Percentiles rank a stretch among this genome's conserved stretches.
Evolutionary conservation across 805 yeast species (phyloP).

Genomic region (Sporopachydermia quercuum): DNA sequence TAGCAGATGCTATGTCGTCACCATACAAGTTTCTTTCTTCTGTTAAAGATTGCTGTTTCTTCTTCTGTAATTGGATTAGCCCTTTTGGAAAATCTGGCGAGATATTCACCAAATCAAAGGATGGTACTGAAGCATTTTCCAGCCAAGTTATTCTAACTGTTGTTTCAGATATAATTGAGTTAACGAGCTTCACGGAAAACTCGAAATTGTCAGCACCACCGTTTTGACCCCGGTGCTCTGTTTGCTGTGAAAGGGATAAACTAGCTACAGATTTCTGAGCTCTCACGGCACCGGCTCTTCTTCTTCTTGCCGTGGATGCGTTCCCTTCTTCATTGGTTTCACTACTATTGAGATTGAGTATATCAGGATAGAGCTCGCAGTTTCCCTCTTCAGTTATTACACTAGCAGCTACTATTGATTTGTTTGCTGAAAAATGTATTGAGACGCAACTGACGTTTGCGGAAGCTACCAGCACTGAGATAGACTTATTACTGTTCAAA

Average conservation of each 20-base stretch:
- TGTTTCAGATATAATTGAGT: slow-evolving; percentile 19
- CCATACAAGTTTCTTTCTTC: slow-evolving; percentile 1
- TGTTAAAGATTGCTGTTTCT: background rate
- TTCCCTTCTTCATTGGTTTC: slow-evolving; percentile 1
- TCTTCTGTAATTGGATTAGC: background rate
- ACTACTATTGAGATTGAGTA: slow-evolving; percentile 21
- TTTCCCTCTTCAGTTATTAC: slow-evolving; percentile 57
- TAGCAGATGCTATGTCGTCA: slow-evolving; percentile 30
- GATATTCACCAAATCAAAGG: slow-evolving; percentile 35
- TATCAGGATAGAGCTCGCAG: slow-evolving; percentile 56
- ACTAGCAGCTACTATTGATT: slow-evolving; percentile 8
- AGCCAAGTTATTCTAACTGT: slow-evolving; percentile 41
- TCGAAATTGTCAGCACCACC: slow-evolving; percentile 1
- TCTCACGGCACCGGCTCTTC: slow-evolving; percentile 1
- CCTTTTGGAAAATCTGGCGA: background rate
- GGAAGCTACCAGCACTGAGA: slow-evolving; percentile 53
- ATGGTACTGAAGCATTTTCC: slow-evolving; percentile 42
- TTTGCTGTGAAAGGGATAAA: slow-evolving; percentile 1
- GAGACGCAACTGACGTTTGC: slow-evolving; percentile 38
- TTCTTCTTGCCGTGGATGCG: background rate
- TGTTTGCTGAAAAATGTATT: too few relatives aligned
- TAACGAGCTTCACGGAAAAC: slow-evolving; percentile 10
- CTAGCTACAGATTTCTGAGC: background rate
- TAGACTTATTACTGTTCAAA: slow-evolving; percentile 26
- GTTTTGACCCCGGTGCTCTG: slow-evolving; percentile 6